These are phyloP conservation scores for Theobroma grandiflorum DNA, from an alignment of 441 rosid species.

Conservation along the genomic window DNA sequence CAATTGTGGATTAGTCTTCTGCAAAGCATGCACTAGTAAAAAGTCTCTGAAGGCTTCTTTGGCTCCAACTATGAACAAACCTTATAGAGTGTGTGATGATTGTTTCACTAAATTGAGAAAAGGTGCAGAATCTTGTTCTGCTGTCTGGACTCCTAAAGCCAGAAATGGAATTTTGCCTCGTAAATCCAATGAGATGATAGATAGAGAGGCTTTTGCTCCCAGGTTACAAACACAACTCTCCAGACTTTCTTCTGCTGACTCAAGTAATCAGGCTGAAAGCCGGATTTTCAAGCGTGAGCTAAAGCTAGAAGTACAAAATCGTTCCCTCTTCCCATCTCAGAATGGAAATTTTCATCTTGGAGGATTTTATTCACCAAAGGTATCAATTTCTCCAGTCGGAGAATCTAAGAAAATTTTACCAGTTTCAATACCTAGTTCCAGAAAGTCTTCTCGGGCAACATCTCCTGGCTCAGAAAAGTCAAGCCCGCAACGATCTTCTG, in stretches of 20 bases:
- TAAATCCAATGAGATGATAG: slow-evolving; percentile 43
- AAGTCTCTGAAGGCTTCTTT: slow-evolving; percentile 79
- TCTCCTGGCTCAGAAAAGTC: slow-evolving; percentile 57
- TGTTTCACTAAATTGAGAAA: slow-evolving; percentile 75
- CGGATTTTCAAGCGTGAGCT: slow-evolving; percentile 34
- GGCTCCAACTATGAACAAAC: slow-evolving; percentile 80
- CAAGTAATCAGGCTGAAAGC: slow-evolving; percentile 47
- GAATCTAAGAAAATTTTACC: slow-evolving; percentile 43
- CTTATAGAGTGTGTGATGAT: slow-evolving; percentile 83
- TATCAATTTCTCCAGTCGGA: slow-evolving; percentile 42
- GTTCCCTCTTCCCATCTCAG: slow-evolving; percentile 43
- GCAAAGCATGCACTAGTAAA: slow-evolving; percentile 77
- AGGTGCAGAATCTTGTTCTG: slow-evolving; percentile 45
- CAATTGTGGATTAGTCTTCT: slow-evolving; percentile 71
- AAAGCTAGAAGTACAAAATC: slow-evolving; percentile 42
- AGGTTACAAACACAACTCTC: slow-evolving; percentile 45
- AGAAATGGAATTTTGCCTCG: slow-evolving; percentile 43
- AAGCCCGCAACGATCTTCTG: slow-evolving; percentile 60
- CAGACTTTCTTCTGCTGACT: slow-evolving; percentile 52
- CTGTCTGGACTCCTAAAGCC: slow-evolving; percentile 37
- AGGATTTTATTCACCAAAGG: slow-evolving; percentile 40
- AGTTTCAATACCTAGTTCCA: slow-evolving; percentile 48
- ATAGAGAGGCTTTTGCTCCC: slow-evolving; percentile 48
- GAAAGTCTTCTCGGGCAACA: slow-evolving; percentile 46
- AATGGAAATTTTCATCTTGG: slow-evolving; percentile 44